Conservation (phyloP, 768 basidiomycete genomes). For the Tubosaeta brunneosetosa region DNA sequence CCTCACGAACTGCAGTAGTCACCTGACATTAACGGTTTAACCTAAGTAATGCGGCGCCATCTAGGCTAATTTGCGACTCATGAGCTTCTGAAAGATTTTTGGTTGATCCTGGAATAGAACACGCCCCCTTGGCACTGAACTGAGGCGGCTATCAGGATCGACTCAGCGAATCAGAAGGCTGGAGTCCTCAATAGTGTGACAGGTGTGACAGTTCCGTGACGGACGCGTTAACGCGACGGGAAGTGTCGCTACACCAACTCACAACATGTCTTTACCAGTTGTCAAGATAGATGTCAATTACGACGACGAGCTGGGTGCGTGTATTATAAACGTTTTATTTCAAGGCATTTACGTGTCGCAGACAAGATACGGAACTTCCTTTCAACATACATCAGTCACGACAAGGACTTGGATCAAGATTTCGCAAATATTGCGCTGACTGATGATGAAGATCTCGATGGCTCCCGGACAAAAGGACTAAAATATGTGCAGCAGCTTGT, state of each 20-base stretch:
- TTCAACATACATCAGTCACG: constrained; percentile 57
- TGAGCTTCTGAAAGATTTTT: no score
- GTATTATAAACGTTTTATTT: background rate
- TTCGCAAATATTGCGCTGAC: constrained; percentile 69
- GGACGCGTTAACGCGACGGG: constrained; percentile 16
- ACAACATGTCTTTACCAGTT: constrained; percentile 61
- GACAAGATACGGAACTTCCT: constrained; percentile 70
- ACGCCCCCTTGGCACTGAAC: no score
- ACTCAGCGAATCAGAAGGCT: no score
- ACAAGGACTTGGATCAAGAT: constrained; percentile 62
- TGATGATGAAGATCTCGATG: constrained; percentile 38
- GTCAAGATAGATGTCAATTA: constrained; percentile 61
- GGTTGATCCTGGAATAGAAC: no score
- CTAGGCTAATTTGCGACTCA: no score
- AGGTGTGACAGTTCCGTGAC: constrained; percentile 23
- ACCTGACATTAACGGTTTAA: no score
- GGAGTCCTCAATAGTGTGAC: constrained; percentile 6
- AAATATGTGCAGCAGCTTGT: constrained; percentile 89
- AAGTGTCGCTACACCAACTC: constrained; percentile 10
- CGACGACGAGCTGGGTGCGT: constrained; percentile 63
- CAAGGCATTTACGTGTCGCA: constrained; percentile 26
- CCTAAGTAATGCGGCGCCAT: no score
- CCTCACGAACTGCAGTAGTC: no score
- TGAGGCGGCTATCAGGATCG: no score
- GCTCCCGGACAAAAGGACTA: constrained; percentile 37